Base-by-base conservation (phyloP, 2,329 filamentous ascomycete species). In the Thermoascus crustaceus region DNA sequence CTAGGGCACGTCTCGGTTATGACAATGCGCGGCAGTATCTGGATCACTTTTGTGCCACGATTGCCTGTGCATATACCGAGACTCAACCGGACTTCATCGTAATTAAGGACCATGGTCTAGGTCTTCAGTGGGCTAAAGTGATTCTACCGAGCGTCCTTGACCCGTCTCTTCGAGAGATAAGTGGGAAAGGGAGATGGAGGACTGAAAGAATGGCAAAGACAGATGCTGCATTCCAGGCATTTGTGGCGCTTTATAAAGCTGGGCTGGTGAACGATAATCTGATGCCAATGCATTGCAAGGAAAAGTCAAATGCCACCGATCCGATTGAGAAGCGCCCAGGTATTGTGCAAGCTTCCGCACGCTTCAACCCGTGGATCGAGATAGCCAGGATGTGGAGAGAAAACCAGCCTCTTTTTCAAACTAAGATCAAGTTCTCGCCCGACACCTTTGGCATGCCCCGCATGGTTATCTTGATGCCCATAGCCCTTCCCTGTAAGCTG, bases 201-300 rank as follows among this genome's bases (percentile, higher is more conserved):
- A 83, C 78, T 0, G 80, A 91, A 49, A 74, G 69, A 38, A 78
- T 76, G 46, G 86, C 87, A 0, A 78, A 69, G 46, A 85, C 82
- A 51, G 89, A 95, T 57, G 85, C 82, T 1, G 82, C 85, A 0
- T 91, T 94, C 42, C 75, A 85, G 50, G 84, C 87, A 1, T 94
- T 88, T 51, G 61, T 75, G 14, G 68, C 68, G 4, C 67, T 96
- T 0, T 78, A 89, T 52, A 48, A 73, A 5, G 80, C 74, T 17
- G 81, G 82, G 0, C 64, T 95, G 4, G 60, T 96, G 1, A 87
- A 85, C 42, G 75, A 93, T 9, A 71, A 94, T 47, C 61, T 95
- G 0, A 67, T 94, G 25, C 89, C 89, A 4, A 50, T 61, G 6
- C 47, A 53, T 20, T 34, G 33, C 23, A 64, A 66, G n/a, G 45